Evolutionary conservation across 2,329 filamentous ascomycete genomes (phyloP), one percentile per base, ranked within the genome.

Genomic region (Keithomyces neogunnii): DNA sequence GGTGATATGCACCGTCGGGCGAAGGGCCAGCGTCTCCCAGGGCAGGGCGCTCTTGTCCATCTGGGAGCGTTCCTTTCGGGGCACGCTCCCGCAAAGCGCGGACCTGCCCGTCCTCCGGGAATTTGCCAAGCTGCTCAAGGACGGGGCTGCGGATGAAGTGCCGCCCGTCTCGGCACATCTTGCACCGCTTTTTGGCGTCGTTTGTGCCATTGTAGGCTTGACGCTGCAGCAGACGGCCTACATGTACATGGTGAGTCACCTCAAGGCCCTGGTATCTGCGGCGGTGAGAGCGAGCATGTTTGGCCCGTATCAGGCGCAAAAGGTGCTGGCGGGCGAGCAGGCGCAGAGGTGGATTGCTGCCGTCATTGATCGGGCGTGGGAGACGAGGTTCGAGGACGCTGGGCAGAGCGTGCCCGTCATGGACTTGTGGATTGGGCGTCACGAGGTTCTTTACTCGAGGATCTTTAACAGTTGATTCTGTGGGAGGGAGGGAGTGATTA

Each of bases 351-450:
- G 80, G 59, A 80, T 92, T 29, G 66, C 73, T 29, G 71, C 67
- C 2, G 75, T 82, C 52, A 74, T 91, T 7, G 72, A 76, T 48
- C 69, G 78, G 52, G 82, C 85, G 60, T 84, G 80, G 80, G 59
- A 73, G 11, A 80, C 73, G 52, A 65, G 60, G 1, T 72, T 85
- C 0, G 82, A 86, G 52, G 78, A 84, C 55, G 87, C 88, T 3
- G 86, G 85, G 4, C 86, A 92, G 71, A 82, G 74, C 51, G 83
- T 89, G 55, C 88, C 88, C 1, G 78, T 84, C 2, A 83, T 92
- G 78, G 88, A 93, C 70, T 65, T 93, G 33, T 93, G 88, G 88
- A 76, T 90, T 62, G 88, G 88, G 3, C 77, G 88, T 63, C 88
- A 93, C 66, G 88, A 93, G 74, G 72, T 89, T 63, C 66, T 93